Evolutionary conservation across 345 rosid genomes (phyloP).

Genomic region (Lepidium didymum): DNA sequence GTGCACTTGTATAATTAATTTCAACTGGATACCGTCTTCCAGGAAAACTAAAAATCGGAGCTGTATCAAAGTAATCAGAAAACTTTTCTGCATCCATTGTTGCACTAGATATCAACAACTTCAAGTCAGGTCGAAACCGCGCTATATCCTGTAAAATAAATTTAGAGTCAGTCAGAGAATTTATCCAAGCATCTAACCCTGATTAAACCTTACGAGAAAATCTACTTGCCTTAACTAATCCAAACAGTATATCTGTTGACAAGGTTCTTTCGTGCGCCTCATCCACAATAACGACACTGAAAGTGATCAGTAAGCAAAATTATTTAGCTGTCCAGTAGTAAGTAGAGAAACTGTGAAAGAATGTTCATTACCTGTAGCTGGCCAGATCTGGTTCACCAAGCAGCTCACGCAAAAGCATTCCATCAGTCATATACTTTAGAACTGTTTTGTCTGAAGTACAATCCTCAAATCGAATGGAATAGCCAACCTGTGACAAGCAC

Average conservation of each 20-base stretch:
- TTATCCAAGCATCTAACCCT: neutral
- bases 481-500: slow-evolving; percentile 62
- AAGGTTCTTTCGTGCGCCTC: slow-evolving; percentile 99
- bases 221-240: slow-evolving; percentile 77
- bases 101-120: slow-evolving; percentile 92
- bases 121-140: slow-evolving; percentile 77
- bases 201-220: neutral
- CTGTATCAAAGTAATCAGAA: slow-evolving; percentile 89
- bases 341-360: neutral
- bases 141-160: slow-evolving; percentile 59
- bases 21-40: slow-evolving; percentile 97
- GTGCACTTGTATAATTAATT: slow-evolving; percentile 87
- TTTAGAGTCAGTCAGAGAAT: slow-evolving; percentile 9
- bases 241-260: slow-evolving; percentile 93
- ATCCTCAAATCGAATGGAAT: slow-evolving; percentile 97
- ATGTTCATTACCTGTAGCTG: slow-evolving; percentile 59
- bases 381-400: slow-evolving; percentile 92
- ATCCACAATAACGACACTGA: slow-evolving; percentile 92
- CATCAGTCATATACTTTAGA: slow-evolving; percentile 94
- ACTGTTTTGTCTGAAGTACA: slow-evolving; percentile 94
- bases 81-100: slow-evolving; percentile 97
- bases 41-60: slow-evolving; percentile 93
- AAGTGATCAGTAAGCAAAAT: slow-evolving; percentile 21
- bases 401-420: slow-evolving; percentile 90
- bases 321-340: neutral